Conservation (phyloP, 2,329 filamentous ascomycete species). For the Diaporthe destruens region DNA sequence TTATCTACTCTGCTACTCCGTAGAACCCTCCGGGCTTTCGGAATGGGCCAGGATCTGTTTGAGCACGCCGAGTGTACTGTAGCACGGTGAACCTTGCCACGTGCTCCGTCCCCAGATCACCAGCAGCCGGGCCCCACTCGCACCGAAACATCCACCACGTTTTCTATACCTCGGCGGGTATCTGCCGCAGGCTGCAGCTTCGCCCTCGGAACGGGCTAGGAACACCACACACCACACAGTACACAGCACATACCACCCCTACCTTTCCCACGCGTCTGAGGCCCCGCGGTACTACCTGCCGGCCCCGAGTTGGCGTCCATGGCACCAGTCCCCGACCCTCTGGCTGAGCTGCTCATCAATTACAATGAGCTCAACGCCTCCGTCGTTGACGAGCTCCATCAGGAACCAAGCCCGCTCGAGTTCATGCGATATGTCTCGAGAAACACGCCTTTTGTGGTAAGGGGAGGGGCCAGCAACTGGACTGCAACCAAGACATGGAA, state of each 20-base stretch:
- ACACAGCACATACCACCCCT: background rate
- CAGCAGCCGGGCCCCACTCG: slow-evolving; percentile 8
- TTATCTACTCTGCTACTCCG: too few relatives aligned
- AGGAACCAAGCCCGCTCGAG: slow-evolving; percentile 79
- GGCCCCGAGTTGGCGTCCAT: slow-evolving; percentile 32
- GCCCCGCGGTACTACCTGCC: background rate
- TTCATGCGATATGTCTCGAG: slow-evolving; percentile 82
- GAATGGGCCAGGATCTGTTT: slow-evolving; percentile 29
- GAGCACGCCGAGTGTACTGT: slow-evolving; percentile 1
- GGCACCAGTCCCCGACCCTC: slow-evolving; percentile 52
- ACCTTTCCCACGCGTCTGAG: background rate
- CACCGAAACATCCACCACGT: background rate
- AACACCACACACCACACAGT: background rate
- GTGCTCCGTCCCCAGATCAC: slow-evolving; percentile 15
- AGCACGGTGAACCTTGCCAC: slow-evolving; percentile 33
- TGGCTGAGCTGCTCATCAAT: slow-evolving; percentile 70
- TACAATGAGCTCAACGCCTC: slow-evolving; percentile 80
- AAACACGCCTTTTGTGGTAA: slow-evolving; percentile 81
- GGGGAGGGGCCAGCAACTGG: slow-evolving; percentile 73
- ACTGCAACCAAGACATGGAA: slow-evolving; percentile 73
- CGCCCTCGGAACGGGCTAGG: slow-evolving; percentile 12
- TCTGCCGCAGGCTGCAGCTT: background rate
- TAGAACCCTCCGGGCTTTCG: slow-evolving; percentile 13
- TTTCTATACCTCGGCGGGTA: background rate
- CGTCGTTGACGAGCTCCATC: slow-evolving; percentile 69